Base-by-base conservation (phyloP, 345 rosid species). In the Geranium brycei region DNA sequence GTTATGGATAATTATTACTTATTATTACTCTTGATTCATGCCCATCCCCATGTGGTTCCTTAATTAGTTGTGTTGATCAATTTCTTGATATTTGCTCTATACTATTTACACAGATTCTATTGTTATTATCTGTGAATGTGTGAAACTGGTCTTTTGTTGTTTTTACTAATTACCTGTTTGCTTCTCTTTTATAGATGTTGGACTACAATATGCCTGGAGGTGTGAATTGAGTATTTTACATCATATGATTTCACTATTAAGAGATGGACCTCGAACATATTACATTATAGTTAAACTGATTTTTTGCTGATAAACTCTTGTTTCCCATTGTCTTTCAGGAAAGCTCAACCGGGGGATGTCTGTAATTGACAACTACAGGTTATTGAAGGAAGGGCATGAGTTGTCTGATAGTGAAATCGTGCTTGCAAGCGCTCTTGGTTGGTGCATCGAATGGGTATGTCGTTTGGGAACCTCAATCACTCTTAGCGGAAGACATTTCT, bases 191-290 rank as follows among this genome's bases (percentile, higher is more conserved):
- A 77, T 83, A 93, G 99, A 90, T 93, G 97, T 67, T 90, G 74
- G 91, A 86, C 64, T 90, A 93, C 82, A 90, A 82, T 68, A 97
- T 90, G 31, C 89, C 87, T 28, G 97, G 99, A 79, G 96, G 98
- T 89, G 70, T 63, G 75, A 70, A 56, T 35, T 17, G 19, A 23
- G 28, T 23, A 23, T 23, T 23, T 35, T 35, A 35, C 41, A 35
- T 35, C 28, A 23, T 23, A 23, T 23, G 28, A 7, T 35, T 35
- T 35, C 7, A 35, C 41, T 35, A 35, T 7, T 4, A 35, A 4
- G 5, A 35, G 3, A 35, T 35, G 41, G 5, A 7, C 41, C 41
- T 4, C 3, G 41, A 35, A 35, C 4, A 35, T 35, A 35, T 3
- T 35, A 35, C 41, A 35, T 4, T 35, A 35, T 7, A 35, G 10